Conservation (phyloP, 2,329 filamentous ascomycete species). For the Fusarium papillatum region DNA sequence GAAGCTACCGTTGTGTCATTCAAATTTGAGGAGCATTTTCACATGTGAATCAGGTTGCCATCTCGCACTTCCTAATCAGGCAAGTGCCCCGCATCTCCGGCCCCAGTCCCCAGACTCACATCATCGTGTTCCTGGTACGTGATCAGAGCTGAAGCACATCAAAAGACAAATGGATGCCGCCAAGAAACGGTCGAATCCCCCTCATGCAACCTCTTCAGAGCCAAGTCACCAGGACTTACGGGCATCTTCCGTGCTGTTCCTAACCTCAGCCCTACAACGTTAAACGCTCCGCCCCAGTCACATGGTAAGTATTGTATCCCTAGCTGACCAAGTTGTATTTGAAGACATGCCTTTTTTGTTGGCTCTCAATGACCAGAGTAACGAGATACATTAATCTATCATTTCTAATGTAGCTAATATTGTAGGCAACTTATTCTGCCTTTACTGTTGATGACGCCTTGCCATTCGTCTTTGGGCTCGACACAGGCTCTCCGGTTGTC, state of each 20-base stretch:
- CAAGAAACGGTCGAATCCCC: constrained; percentile 23
- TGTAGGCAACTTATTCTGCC: constrained; percentile 9
- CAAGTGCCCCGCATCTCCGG: constrained; percentile 28
- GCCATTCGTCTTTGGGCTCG: constrained; percentile 28
- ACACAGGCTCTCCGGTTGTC: background rate
- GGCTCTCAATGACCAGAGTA: background rate
- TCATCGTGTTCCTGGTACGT: constrained; percentile 15
- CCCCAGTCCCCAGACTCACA: constrained; percentile 22
- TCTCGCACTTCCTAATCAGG: background rate
- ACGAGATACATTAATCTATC: constrained; percentile 2
- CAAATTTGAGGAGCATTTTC: constrained; percentile 17
- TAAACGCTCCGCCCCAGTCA: constrained; percentile 14
- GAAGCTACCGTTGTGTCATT: background rate
- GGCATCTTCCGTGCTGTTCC: constrained; percentile 42
- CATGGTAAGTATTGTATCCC: constrained; percentile 6
- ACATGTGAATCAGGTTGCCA: constrained; percentile 23
- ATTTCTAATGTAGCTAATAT: background rate
- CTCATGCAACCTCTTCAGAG: constrained; percentile 24
- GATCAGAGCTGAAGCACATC: constrained; percentile 22
- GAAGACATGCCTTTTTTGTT: background rate
- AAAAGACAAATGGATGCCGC: constrained; percentile 22
- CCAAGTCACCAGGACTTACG: constrained; percentile 31
- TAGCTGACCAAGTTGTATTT: background rate
- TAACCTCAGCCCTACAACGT: constrained; percentile 38
- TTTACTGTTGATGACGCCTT: constrained; percentile 13